Evolutionary conservation across 2,329 filamentous ascomycete genomes (phyloP).

Genomic region (Blumeria graminis): DNA sequence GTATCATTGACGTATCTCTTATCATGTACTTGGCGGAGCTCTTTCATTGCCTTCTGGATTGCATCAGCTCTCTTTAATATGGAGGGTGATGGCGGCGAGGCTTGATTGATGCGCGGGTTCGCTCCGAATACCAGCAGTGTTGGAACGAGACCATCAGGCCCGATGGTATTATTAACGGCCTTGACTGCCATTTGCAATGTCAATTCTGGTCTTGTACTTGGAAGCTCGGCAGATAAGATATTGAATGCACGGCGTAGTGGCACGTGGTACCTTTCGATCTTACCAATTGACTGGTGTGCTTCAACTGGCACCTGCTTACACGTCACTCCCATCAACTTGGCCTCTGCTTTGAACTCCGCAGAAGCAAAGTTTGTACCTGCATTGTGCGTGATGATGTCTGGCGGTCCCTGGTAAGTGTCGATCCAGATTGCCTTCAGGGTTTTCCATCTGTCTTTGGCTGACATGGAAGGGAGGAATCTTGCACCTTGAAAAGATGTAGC

Average conservation of each 20-base stretch:
- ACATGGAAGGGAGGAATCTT: slow-evolving; percentile 1
- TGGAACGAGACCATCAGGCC: background rate
- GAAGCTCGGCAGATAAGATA: background rate
- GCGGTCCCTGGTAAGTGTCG: background rate
- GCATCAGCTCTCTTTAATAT: background rate
- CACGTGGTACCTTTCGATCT: background rate
- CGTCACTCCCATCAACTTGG: too few relatives aligned
- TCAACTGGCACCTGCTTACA: background rate
- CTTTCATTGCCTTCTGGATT: background rate
- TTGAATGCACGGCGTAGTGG: background rate
- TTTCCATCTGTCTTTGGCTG: background rate
- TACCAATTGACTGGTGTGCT: background rate
- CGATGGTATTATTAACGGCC: background rate
- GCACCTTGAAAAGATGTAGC: slow-evolving; percentile 1
- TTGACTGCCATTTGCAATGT: background rate
- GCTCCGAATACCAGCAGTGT: background rate
- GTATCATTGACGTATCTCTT: background rate
- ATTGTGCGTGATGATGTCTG: background rate
- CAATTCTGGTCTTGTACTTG: background rate
- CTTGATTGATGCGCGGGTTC: background rate
- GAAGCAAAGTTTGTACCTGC: background rate
- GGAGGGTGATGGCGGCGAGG: background rate
- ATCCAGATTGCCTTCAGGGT: background rate
- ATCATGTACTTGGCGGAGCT: background rate
- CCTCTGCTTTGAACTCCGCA: background rate